Evolutionary conservation across 208 protist species (phyloP), one percentile per base, ranked within the genome.

Genomic region (Sergeia podlipaevii): DNA sequence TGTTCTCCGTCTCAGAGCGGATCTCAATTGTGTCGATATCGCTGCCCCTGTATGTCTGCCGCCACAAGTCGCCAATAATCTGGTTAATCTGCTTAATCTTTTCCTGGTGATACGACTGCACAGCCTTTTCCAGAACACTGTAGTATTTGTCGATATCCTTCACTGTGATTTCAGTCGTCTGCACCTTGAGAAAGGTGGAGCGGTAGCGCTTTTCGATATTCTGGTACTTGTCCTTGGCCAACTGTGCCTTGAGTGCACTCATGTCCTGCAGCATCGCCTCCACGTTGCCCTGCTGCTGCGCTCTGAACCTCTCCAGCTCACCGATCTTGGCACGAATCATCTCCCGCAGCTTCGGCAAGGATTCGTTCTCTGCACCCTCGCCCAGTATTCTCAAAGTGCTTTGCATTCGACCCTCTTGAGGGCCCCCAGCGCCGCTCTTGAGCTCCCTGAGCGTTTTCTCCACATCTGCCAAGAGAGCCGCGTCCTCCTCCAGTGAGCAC

Each of bases 41-140:
- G 60, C 80, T 91, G 34, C 97, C 97, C 20, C 86, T 75, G 73
- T 99, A 99, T 4, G 97, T 99, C 29, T 85, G 64, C 15, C 93
- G 66, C 99, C 99, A 99, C 10, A 99, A 69, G 41, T 99, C 97
- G 8, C 82, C 75, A 21, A 99, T 97, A 28, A 97, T 94, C 23
- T 95, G 75, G 78, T 99, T 99, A 42, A 99, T 98, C 60, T 99
- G 96, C 18, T 84, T 76, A 89, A 99, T 99, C 74, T 99, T 99
- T 28, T 98, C 78, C 37, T 83, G 74, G 69, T 99, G 98, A 73
- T 98, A 99, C 24, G 86, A 83, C 85, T 98, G 97, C 29, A 99
- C 81, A 0, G 97, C 96, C 58, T 87, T 89, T 45, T 98, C 95
- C 13, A 98, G 75, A 0, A 90, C 93, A 4, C 60, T 49, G 72